Base-by-base conservation (phyloP, 225 moss, liverwort and hornwort species). In the Physcomitrium patens region DNA sequence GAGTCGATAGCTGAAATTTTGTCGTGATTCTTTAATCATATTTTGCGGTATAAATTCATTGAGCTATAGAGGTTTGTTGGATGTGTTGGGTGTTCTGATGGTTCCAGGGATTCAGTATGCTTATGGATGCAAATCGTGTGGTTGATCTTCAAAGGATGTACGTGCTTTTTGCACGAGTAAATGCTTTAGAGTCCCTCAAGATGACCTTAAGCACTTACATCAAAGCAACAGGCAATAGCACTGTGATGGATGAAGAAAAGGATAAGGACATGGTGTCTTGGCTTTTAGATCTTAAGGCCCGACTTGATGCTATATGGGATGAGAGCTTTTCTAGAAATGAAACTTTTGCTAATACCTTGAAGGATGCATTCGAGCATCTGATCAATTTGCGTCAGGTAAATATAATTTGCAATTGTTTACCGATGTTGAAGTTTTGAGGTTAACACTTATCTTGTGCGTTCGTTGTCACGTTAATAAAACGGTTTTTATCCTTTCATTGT, bases 221-320 rank as follows among this genome's bases (percentile, higher is more conserved):
- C 58, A 99, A 99, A 71, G 82, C 91, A 77, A 95, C 93, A 37
- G 95, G 99, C 41, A 87, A 89, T 47, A 87, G 85, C 63, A 95
- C 91, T 60, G 95, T 99, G 10, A 95, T 99, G 95, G 99, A 99
- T 74, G 99, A 99, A 85, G 95, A 99, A 77, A 99, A 99, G 75
- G 99, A 99, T 46, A 99, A 99, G 76, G 99, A 99, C 47, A 95
- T 99, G 99, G 99, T 99, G 20, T 57, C 87, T 20, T 93, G 87
- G 79, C 95, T 99, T 53, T 83, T 99, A 49, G 99, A 99, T 78
- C 79, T 95, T 79, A 99, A 99, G 83, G 93, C 95, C 5, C 93
- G 99, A 46, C 89, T 99, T 72, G 93, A 95, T 72, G 80, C 88
- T 37, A 95, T 99, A 48, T 99, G 93, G 99, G 99, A 99, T 77